Conservation (phyloP, 225 moss, liverwort and hornwort genomes). For the Sphagnum contortum region DNA sequence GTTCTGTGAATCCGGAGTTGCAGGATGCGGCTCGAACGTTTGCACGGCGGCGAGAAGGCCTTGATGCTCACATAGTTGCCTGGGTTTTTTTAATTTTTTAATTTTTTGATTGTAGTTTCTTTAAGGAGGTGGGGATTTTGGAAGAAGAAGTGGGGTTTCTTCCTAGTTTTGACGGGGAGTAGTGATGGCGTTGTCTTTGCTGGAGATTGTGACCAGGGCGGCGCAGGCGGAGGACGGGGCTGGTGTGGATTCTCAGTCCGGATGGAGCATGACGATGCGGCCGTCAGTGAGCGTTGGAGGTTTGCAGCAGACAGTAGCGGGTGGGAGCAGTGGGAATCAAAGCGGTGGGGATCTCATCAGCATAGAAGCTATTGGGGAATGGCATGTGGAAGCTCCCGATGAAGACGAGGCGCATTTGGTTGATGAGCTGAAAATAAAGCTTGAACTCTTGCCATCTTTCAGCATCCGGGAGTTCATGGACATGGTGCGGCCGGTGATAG, state of each 20-base stretch:
- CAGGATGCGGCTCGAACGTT: too few relatives aligned
- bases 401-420: slow-evolving; percentile 23
- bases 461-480: slow-evolving; percentile 17
- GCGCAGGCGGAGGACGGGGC: slow-evolving; percentile 21
- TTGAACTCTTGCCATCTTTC: slow-evolving; percentile 11
- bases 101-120: too few relatives aligned
- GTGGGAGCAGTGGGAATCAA: slow-evolving; percentile 9
- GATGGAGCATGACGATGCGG: slow-evolving; percentile 24
- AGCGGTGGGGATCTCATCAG: slow-evolving; percentile 33
- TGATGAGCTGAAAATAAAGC: slow-evolving; percentile 22
- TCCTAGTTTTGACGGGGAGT: too few relatives aligned
- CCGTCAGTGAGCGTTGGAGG: slow-evolving; percentile 27
- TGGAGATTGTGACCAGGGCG: slow-evolving; percentile 35
- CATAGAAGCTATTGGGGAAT: slow-evolving; percentile 23
- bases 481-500: slow-evolving; percentile 23
- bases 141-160: too few relatives aligned
- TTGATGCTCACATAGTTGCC: too few relatives aligned
- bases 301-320: not conserved
- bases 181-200: slow-evolving; percentile 41
- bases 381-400: slow-evolving; percentile 14
- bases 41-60: too few relatives aligned
- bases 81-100: too few relatives aligned
- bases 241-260: slow-evolving; percentile 16
- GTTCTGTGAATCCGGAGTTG: too few relatives aligned
- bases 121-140: too few relatives aligned